phyloP scores from a whole-genome alignment of 2,329 filamentous ascomycete genomes.

The Exophiala mesophila region DNA sequence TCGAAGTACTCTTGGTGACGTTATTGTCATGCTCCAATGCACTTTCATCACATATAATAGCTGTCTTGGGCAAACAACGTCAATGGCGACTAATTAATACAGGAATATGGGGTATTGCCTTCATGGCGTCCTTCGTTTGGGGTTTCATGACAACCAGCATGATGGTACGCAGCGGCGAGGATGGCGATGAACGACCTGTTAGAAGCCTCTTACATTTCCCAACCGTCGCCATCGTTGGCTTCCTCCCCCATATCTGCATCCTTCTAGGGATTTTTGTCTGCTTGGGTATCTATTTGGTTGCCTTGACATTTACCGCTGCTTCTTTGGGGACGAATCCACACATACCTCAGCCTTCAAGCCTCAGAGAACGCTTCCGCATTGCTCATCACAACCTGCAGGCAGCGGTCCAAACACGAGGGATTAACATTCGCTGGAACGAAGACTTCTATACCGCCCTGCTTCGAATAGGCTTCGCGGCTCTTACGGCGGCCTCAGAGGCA shows the following conservation, averaged over 20 bases:
- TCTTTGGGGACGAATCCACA: constrained; percentile 51
- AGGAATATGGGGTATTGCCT: constrained; percentile 82
- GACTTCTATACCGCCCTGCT: constrained; percentile 93
- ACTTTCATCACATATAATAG: constrained; percentile 75
- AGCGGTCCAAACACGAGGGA: constrained; percentile 74
- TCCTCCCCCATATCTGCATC: constrained; percentile 89
- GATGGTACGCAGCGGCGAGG: constrained; percentile 23
- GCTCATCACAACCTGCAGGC: constrained; percentile 91
- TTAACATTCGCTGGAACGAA: constrained; percentile 78
- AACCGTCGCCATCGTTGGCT: constrained; percentile 90
- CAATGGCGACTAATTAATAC: constrained; percentile 80
- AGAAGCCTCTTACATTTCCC: constrained; percentile 75
- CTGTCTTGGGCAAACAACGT: constrained; percentile 72
- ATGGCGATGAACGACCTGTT: constrained; percentile 29
- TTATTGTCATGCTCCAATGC: constrained; percentile 88
- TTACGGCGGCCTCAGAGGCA: constrained; percentile 91
- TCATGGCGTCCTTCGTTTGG: constrained; percentile 80
- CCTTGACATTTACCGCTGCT: constrained; percentile 69
- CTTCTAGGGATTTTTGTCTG: constrained; percentile 73
- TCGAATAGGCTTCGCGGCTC: constrained; percentile 77
- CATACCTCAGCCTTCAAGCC: constrained; percentile 40
- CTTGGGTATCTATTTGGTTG: constrained; percentile 68
- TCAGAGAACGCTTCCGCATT: constrained; percentile 58
- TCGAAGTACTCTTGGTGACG: constrained; percentile 80
- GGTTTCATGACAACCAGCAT: constrained; percentile 56